Evolutionary conservation across 2,329 filamentous ascomycete genomes (phyloP), one percentile per base, ranked within the genome.

Genomic region (Capronia coronata): DNA sequence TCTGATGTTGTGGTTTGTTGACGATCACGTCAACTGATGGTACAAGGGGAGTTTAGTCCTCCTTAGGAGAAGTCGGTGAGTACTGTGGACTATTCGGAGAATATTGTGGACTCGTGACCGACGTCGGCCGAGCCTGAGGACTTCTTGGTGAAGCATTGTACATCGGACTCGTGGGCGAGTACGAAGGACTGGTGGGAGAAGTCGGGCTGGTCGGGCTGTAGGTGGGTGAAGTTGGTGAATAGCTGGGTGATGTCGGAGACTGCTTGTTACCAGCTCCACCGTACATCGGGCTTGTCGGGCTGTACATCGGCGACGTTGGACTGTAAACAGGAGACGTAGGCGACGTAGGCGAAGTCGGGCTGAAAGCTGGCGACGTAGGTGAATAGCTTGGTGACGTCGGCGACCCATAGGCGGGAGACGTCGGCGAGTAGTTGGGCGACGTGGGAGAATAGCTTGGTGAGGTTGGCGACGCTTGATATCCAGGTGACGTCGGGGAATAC

Each of bases 301-400:
- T 79, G 62, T 78, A 80, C 56, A 72, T 75, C 18, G 77, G 78
- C 27, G 76, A 79, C 5, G 78, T 81, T 35, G 79, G 78, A 56
- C 74, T 79, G 72, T 65, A 80, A 64, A 68, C 84, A 68, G 73
- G 86, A 40, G 86, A 91, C 0, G 86, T 87, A 2, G 87, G 87
- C 35, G 86, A 87, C 2, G 79, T 79, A 7, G 79, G 80, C 32
- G 74, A 77, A 1, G 75, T 79, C 7, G 74, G 73, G 29, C 67
- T 83, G 66, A 83, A 84, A 58, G 71, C 80, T 7, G 80, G 81
- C 43, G 80, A 83, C 1, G 80, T 82, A 9, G 80, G 80, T 65
- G 78, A 82, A 67, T 82, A 84, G 63, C 75, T 80, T 6, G 68
- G 68, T 35, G 62, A 62, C 2, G 58, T 61, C 6, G 58, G 58